Base-by-base conservation (phyloP, 306 rosid genomes). In the Lathyrus sativus region DNA sequence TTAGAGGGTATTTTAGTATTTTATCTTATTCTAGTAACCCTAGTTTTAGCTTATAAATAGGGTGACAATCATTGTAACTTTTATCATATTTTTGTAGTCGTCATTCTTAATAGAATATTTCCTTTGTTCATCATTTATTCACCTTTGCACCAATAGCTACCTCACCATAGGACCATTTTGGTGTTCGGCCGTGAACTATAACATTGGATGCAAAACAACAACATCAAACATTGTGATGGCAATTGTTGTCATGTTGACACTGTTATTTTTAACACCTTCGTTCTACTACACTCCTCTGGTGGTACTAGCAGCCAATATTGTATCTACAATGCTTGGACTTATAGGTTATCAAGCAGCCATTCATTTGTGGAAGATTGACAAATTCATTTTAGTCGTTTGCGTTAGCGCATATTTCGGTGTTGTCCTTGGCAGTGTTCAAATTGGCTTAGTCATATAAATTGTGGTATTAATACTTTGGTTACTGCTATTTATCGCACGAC, bases 91-190 rank as follows among this genome's bases (percentile, higher is more conserved):
- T n/a, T n/a, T n/a, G n/a, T n/a, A n/a, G n/a, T n/a, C n/a, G n/a
- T n/a, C n/a, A n/a, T n/a, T n/a, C n/a, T n/a, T n/a, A n/a, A n/a
- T n/a, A n/a, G n/a, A n/a, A n/a, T n/a, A n/a, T n/a, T n/a, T n/a
- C n/a, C n/a, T n/a, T n/a, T n/a, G n/a, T n/a, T n/a, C n/a, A n/a
- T n/a, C n/a, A n/a, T n/a, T n/a, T n/a, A n/a, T n/a, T n/a, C n/a
- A n/a, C n/a, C n/a, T n/a, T n/a, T n/a, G n/a, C n/a, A n/a, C n/a
- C n/a, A n/a, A n/a, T n/a, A n/a, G n/a, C n/a, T n/a, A n/a, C n/a
- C n/a, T n/a, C n/a, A n/a, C n/a, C n/a, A n/a, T n/a, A 92, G 98
- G 99, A 44, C 99, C 99, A 51, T 93, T 93, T 78, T 93, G 97
- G 5, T 83, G 95, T 66, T 87, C 99, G 4, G 99, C 99, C 0